phyloP scores from a whole-genome alignment of 2,329 filamentous ascomycete species.

The Orbilia quercus region DNA sequence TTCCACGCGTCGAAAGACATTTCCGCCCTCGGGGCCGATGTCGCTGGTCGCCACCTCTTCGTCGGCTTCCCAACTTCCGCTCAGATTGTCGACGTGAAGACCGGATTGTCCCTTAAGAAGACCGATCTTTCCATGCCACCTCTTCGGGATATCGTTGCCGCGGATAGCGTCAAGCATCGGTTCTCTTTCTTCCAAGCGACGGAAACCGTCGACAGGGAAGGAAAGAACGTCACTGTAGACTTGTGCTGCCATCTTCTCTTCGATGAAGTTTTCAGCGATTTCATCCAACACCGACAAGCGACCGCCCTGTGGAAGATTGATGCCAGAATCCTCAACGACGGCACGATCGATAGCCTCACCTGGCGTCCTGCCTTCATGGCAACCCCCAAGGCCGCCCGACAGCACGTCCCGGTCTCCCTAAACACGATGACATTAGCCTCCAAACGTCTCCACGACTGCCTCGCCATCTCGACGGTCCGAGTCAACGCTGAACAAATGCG shows the following conservation, averaged over 20 bases:
- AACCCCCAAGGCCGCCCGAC: constrained; percentile 37
- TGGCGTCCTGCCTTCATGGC: constrained; percentile 53
- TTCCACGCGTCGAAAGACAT: constrained; percentile 39
- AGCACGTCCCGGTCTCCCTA: constrained; percentile 36
- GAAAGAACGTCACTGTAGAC: constrained; percentile 33
- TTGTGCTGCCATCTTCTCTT: constrained; percentile 49
- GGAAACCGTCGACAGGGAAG: constrained; percentile 14
- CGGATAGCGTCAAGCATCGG: constrained; percentile 21
- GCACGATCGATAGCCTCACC: constrained; percentile 15
- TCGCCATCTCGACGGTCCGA: constrained; percentile 44
- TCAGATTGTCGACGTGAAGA: constrained; percentile 46
- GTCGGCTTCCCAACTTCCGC: constrained; percentile 41
- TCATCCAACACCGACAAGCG: constrained; percentile 49
- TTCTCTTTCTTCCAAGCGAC: constrained; percentile 41
- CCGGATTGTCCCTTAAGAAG: constrained; percentile 40
- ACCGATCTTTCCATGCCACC: constrained; percentile 49
- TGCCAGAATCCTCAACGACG: constrained; percentile 25
- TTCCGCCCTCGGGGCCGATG: constrained; percentile 37
- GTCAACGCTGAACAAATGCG: constrained; percentile 52
- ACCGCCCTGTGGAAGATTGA: constrained; percentile 49
- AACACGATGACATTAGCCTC: constrained; percentile 33
- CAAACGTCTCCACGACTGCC: constrained; percentile 46
- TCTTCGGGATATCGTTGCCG: constrained; percentile 28
- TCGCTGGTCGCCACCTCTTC: constrained; percentile 39
- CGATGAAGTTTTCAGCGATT: constrained; percentile 44